These are phyloP conservation scores for Claviceps pusilla DNA, from an alignment of 2,329 filamentous ascomycete species.

Conservation along the genomic window DNA sequence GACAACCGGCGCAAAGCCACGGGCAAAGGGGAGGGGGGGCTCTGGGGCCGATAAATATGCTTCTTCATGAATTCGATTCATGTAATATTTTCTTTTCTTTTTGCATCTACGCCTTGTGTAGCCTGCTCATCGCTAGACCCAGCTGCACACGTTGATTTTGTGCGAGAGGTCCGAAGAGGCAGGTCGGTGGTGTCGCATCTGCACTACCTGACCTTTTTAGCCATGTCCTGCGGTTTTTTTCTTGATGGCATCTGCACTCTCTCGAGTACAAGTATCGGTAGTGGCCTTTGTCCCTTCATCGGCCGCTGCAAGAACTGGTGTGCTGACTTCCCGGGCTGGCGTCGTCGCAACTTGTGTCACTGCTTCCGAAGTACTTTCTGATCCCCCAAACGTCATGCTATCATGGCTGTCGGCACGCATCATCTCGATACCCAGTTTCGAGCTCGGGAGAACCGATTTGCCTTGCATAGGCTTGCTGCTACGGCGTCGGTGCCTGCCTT, in stretches of 20 bases:
- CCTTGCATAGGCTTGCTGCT: slow-evolving; percentile 22
- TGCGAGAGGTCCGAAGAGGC: slow-evolving; percentile 2
- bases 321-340: slow-evolving; percentile 27
- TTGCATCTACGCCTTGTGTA: slow-evolving; percentile 23
- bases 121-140: slow-evolving; percentile 20
- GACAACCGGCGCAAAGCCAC: not conserved
- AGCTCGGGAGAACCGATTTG: slow-evolving; percentile 52
- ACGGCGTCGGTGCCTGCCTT: slow-evolving; percentile 33
- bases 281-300: not conserved
- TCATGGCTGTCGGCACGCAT: slow-evolving; percentile 93
- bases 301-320: slow-evolving; percentile 14
- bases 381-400: slow-evolving; percentile 44
- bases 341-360: slow-evolving; percentile 36
- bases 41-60: not conserved
- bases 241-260: slow-evolving; percentile 2
- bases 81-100: not conserved
- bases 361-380: slow-evolving; percentile 36
- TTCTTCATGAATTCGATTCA: not conserved
- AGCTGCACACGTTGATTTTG: not conserved
- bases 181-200: slow-evolving; percentile 23
- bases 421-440: slow-evolving; percentile 92
- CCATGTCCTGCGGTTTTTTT: not conserved
- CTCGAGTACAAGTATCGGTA: slow-evolving; percentile 6
- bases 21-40: not conserved
- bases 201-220: not conserved